Percentiles rank a stretch among this genome's conserved stretches.
Evolutionary conservation across 495 filamentous ascomycete genomes (phyloP).

Genomic region (Peziza echinospora): DNA sequence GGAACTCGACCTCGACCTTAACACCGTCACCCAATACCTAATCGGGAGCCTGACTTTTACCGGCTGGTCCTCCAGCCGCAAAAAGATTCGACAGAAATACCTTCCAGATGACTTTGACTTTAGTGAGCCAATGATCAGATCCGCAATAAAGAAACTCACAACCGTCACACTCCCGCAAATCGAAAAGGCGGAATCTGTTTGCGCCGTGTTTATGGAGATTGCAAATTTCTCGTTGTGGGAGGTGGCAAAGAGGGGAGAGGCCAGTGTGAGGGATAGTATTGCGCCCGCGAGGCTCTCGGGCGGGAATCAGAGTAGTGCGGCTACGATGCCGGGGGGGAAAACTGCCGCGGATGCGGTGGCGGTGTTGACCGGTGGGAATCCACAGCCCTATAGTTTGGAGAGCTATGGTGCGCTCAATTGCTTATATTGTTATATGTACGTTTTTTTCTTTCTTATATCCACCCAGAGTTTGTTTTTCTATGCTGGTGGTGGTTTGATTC

Average conservation of each 20-base stretch:
- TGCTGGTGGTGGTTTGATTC: no score
- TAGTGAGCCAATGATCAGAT: conserved; percentile 10
- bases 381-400: conserved; percentile 15
- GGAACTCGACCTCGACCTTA: conserved; percentile 7
- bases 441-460: no score
- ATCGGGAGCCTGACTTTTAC: conserved; percentile 6
- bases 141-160: conserved; percentile 4
- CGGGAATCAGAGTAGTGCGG: background rate
- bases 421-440: conserved; percentile 20
- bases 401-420: conserved; percentile 19
- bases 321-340: background rate
- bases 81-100: conserved; percentile 4
- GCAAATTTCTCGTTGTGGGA: conserved; percentile 15
- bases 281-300: background rate
- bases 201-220: conserved; percentile 10
- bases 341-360: conserved; percentile 2
- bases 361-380: conserved; percentile 6
- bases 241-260: conserved; percentile 11
- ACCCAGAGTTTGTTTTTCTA: background rate
- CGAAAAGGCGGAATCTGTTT: conserved; percentile 11
- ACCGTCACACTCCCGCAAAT: conserved; percentile 4
- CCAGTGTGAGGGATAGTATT: conserved; percentile 8
- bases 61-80: background rate
- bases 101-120: conserved; percentile 15
- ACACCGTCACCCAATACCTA: conserved; percentile 12